phyloP scores from a whole-genome alignment of 164 flowering plant species.

The Liquidambar formosana region DNA sequence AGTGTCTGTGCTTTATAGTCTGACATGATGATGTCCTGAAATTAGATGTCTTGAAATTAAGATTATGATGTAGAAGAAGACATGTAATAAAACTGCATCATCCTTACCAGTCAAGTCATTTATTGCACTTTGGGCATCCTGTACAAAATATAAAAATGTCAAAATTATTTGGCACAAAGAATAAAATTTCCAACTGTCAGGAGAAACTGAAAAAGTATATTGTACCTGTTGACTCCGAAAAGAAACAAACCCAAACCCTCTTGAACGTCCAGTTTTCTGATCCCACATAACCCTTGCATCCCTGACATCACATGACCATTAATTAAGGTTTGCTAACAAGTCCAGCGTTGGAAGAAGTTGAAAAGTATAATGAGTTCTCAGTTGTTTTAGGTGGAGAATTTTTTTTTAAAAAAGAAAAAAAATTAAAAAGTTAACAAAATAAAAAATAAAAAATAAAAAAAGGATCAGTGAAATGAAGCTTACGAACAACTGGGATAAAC shows the following conservation, averaged over 20 bases:
- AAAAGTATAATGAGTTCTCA: background rate
- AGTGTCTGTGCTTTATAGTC: no score
- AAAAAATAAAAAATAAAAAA: background rate
- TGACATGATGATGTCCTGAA: no score
- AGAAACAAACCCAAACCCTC: constrained; percentile 99
- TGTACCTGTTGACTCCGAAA: constrained; percentile 89
- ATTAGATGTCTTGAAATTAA: no score
- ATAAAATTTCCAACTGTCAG: background rate
- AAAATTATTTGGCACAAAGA: background rate
- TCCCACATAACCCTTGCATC: constrained; percentile 98
- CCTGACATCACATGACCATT: constrained; percentile 29
- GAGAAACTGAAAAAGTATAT: background rate
- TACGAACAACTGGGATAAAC: constrained; percentile 95
- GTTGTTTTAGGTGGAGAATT: background rate
- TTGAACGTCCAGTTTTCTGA: constrained; percentile 96
- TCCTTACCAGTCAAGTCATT: constrained; percentile 85
- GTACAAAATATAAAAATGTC: constrained; percentile 21
- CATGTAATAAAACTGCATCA: background rate
- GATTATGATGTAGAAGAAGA: background rate
- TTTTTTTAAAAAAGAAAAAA: background rate
- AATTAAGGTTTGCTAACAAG: background rate
- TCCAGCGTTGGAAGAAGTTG: background rate
- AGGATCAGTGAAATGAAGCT: constrained; percentile 33
- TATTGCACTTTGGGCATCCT: constrained; percentile 98
- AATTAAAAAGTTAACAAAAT: background rate